phyloP scores from a whole-genome alignment of 129 eudicot species.

The Scalesia atractyloides region DNA sequence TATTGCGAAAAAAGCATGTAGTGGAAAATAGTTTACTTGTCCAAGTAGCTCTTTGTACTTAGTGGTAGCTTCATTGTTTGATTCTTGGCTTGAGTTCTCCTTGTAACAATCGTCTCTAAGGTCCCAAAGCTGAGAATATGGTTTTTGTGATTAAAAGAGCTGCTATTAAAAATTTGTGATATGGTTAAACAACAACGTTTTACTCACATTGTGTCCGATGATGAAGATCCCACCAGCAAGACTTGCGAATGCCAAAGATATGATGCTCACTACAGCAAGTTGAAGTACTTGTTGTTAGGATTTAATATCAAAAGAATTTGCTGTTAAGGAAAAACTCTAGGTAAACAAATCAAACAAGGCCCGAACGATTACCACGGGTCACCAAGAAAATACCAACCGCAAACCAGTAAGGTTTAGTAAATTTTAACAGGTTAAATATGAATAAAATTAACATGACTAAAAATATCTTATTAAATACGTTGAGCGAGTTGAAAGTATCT shows the following conservation, averaged over 20 bases:
- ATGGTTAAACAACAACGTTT: not conserved
- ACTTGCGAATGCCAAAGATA: constrained; percentile 56
- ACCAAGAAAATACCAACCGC: not conserved
- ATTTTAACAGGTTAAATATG: too few relatives aligned
- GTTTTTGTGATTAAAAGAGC: not conserved
- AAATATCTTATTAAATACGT: too few relatives aligned
- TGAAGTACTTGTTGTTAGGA: constrained; percentile 16
- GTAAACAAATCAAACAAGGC: not conserved
- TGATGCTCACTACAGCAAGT: constrained; percentile 41
- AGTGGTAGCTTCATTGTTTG: constrained; percentile 16
- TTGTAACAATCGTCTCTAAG: constrained; percentile 36
- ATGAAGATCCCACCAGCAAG: constrained; percentile 53
- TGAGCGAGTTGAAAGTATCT: too few relatives aligned
- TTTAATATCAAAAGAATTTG: not conserved
- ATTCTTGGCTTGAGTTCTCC: not conserved
- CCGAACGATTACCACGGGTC: not conserved
- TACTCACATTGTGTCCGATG: constrained; percentile 55
- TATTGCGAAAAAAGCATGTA: constrained; percentile 31
- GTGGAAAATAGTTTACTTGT: constrained; percentile 33
- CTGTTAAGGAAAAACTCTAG: not conserved
- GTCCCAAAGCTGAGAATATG: constrained; percentile 34
- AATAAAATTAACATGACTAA: too few relatives aligned
- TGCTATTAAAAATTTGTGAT: not conserved
- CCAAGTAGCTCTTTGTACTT: constrained; percentile 46
- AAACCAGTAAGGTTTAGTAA: too few relatives aligned